These are phyloP conservation scores for Coemansia sp. DNA, from an alignment of 192 early-diverging fungal species.

Conservation along the genomic window DNA sequence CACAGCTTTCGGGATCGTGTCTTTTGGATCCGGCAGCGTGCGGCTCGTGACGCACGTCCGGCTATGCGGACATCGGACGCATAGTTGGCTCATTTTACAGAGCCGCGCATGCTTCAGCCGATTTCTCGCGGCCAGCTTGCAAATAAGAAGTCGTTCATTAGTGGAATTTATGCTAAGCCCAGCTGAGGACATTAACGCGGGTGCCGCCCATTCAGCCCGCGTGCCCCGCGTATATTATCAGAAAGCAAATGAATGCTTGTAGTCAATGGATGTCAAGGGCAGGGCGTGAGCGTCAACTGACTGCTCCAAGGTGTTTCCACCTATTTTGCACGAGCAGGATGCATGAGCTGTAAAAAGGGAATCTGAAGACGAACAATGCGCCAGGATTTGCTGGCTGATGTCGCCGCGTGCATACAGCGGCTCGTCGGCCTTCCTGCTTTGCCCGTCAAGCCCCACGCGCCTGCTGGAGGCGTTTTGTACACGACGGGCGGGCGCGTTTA, in stretches of 20 bases:
- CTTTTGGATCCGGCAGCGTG: too few species aligned
- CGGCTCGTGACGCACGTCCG: too few species aligned
- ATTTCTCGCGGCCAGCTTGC: background rate
- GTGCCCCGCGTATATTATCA: background rate
- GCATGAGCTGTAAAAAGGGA: background rate
- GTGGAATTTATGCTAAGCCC: background rate
- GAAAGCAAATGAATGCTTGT: background rate
- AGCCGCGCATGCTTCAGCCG: background rate
- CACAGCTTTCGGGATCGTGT: too few species aligned
- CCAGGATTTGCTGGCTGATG: constrained; percentile 1
- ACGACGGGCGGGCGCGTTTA: background rate
- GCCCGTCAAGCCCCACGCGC: constrained; percentile 1
- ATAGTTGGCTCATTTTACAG: background rate
- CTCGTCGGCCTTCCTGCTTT: background rate
- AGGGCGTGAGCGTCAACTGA: background rate
- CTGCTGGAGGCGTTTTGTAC: too few species aligned
- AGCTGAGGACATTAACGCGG: background rate
- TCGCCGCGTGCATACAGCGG: constrained; percentile 5
- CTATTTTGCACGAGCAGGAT: too few species aligned
- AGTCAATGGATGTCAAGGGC: too few species aligned
- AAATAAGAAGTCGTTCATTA: background rate
- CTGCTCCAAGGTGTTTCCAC: too few species aligned
- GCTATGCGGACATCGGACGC: background rate
- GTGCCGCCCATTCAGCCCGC: background rate
- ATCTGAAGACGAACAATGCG: constrained; percentile 7